Evolutionary conservation across 2,329 filamentous ascomycete species (phyloP), one percentile per base, ranked within the genome.

Genomic region (Samsoniella hepiali): DNA sequence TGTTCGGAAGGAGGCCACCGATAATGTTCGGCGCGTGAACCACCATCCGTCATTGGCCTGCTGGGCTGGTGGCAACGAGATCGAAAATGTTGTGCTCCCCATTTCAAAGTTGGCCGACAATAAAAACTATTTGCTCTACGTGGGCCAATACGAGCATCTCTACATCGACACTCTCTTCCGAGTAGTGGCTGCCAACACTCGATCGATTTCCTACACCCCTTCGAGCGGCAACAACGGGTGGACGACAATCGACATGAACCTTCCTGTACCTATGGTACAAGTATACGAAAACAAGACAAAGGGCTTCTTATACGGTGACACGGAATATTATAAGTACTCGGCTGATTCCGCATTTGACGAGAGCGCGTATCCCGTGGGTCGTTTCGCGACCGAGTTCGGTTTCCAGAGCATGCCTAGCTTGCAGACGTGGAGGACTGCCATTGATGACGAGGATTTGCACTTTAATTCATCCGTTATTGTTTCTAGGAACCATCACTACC

Each of bases 21-120:
- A 88, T 65, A 82, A 88, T 58, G 84, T 87, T 8, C 78, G 85
- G n/a, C 75, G 86, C 22, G 74, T 85, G 27, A 87, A 87, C 58
- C 84, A 87, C 66, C 84, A 88, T 68, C 84, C 83, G 3, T 83
- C 81, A 0, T 70, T 84, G 3, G 82, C 81, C 1, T 70, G 83
- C 5, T 84, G 82, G 82, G 81, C 80, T 1, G 82, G 82, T 6
- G 81, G 81, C 11, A 88, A 88, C 65, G 85, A 88, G 70, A 75
- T 88, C 2, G 85, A 88, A 68, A 84, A 81, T 50, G 69, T 86
- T 11, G 80, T 84, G 69, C 74, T 87, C 2, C 71, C 68, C 0
- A 55, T 64, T 11, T 29, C 62, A 5, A 29, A 38, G 4, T 17
- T 34, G 7, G 42, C 50, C 8, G 63, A 56, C n/a, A 32, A 51